Base-by-base conservation (phyloP, 1,139 yeast genomes). In the Candida sp. region DNA sequence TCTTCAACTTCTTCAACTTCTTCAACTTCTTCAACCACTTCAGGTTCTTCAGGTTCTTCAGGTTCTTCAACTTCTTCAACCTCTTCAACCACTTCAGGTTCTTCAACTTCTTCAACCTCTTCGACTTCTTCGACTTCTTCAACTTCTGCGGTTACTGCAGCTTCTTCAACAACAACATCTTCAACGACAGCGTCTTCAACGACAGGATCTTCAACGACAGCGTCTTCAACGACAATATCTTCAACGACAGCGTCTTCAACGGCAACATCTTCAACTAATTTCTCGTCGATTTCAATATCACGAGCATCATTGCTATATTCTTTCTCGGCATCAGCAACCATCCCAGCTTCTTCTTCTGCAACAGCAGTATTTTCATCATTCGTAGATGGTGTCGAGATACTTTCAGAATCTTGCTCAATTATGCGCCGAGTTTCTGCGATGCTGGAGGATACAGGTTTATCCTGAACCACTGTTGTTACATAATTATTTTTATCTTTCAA, bases 401-500 rank as follows among this genome's bases (percentile, higher is more conserved):
- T 25, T 25, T 9, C 29, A 25, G 8, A 6, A 25, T 9, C 29
- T 25, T 25, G 6, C 9, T 25, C 6, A 25, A 6, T 25, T 6
- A 9, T 25, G 6, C 29, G 29, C 9, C 29, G 9, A 25, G 8
- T 9, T 6, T 9, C 19, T 5, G 33, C 11, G 5, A n/a, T 11
- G 5, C 19, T 30, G 5, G 33, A 30, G 19, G 33, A 12, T 11
- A 30, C 19, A 30, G 33, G 35, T 29, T 29, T 22, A 35, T 8
- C 35, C 27, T 37, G 35, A 22, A 43, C 42, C 7, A 42, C 36
- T 9, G 45, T 46, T 30, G 50, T 45, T 32, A 56, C 42, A 41
- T 54, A 57, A 39, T 56, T 52, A 21, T 42, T 45, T 8, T 43
- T 48, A 33, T 50, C 49, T 11, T 48, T 43, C 5, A 58, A 52